A percentile compares a stretch with the other conserved stretches of the same genome.
phyloP scores from a whole-genome alignment of 2,329 filamentous ascomycete genomes.

The Corynespora cassiicola region DNA sequence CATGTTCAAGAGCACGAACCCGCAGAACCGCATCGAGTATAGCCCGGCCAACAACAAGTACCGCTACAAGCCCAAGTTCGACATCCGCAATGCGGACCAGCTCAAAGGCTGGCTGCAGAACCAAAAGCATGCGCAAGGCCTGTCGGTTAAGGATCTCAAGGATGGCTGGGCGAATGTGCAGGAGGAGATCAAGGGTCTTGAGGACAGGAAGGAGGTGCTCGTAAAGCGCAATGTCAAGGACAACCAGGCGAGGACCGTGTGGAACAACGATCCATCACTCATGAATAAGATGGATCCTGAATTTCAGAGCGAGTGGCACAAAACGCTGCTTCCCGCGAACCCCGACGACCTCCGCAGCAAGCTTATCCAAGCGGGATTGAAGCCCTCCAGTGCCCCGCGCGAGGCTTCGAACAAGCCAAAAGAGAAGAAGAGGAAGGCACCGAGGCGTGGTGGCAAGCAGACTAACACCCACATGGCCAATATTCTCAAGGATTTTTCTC shows the following conservation, averaged over 20 bases:
- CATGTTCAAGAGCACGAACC: constrained; percentile 66
- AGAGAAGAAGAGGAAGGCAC: constrained; percentile 78
- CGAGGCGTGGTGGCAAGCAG: constrained; percentile 76
- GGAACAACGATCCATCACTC: constrained; percentile 84
- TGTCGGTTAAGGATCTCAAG: constrained; percentile 88
- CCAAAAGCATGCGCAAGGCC: constrained; percentile 79
- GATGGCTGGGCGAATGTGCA: constrained; percentile 93
- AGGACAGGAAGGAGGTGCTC: constrained; percentile 78
- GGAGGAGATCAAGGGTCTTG: constrained; percentile 77
- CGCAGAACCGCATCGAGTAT: constrained; percentile 67
- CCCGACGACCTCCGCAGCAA: constrained; percentile 78
- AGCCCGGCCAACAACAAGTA: constrained; percentile 71
- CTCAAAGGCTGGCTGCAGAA: constrained; percentile 82
- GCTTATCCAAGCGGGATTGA: constrained; percentile 78
- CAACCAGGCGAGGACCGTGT: constrained; percentile 82
- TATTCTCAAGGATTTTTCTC: constrained; percentile 76
- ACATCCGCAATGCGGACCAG: constrained; percentile 78
- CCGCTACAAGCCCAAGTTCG: constrained; percentile 81
- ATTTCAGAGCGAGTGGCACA: constrained; percentile 84
- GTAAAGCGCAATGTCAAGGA: constrained; percentile 94
- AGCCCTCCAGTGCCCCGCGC: constrained; percentile 83
- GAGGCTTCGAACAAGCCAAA: constrained; percentile 62
- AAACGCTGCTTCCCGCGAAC: constrained; percentile 74
- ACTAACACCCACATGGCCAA: constrained; percentile 89
- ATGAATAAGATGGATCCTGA: constrained; percentile 79